phyloP scores from a whole-genome alignment of 2,329 filamentous ascomycete species.

The Cercospora nicotianae region DNA sequence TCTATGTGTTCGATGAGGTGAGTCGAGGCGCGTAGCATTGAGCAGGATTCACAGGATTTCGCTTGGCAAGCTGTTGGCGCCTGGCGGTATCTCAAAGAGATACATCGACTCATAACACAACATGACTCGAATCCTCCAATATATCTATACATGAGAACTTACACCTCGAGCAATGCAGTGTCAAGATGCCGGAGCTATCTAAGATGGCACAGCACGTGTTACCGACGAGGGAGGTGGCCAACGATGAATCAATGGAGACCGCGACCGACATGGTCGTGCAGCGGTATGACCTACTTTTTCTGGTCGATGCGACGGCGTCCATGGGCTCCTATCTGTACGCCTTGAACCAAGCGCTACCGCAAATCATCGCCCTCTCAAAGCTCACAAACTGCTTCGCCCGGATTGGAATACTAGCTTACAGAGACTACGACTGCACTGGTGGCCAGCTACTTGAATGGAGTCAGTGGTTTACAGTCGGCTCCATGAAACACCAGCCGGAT shows the following conservation, averaged over 20 bases:
- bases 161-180: not conserved
- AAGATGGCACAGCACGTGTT: not conserved
- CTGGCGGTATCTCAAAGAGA: slow-evolving; percentile 2
- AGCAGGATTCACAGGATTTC: not conserved
- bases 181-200: not conserved
- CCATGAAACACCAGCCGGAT: slow-evolving; percentile 3
- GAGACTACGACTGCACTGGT: slow-evolving; percentile 16
- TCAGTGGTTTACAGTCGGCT: slow-evolving; percentile 9
- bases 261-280: not conserved
- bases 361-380: slow-evolving; percentile 21
- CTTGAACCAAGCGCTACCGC: slow-evolving; percentile 19
- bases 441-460: slow-evolving; percentile 18
- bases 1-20: not conserved
- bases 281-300: slow-evolving; percentile 20
- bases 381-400: slow-evolving; percentile 21
- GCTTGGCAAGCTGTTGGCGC: not conserved
- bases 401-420: slow-evolving; percentile 19
- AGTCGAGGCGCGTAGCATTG: not conserved
- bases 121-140: not conserved
- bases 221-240: not conserved
- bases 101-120: not conserved
- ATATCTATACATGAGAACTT: not conserved
- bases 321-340: slow-evolving; percentile 16
- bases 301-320: slow-evolving; percentile 22
- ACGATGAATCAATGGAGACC: not conserved